phyloP scores from a whole-genome alignment of 768 basidiomycete species.

The Paxillus ammoniavirescens region DNA sequence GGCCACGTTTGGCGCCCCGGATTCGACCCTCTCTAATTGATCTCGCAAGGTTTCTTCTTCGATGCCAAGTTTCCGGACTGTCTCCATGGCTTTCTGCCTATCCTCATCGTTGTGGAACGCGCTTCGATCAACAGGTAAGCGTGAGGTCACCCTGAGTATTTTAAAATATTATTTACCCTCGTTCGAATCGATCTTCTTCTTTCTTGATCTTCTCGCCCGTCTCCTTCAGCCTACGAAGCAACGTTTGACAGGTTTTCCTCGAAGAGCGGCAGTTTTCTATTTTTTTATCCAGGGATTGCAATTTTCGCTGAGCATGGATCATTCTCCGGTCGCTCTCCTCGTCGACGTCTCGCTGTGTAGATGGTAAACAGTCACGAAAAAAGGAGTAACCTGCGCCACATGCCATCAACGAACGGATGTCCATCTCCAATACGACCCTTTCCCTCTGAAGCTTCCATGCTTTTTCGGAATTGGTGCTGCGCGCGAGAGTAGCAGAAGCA shows the following conservation, averaged over 20 bases:
- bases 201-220: not conserved
- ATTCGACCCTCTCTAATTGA: not conserved
- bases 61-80: not conserved
- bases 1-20: not conserved
- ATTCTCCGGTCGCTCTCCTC: slow-evolving; percentile 5
- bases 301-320: not conserved
- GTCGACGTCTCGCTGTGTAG: slow-evolving; percentile 2
- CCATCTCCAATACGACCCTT: slow-evolving; percentile 3
- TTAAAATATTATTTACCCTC: not conserved
- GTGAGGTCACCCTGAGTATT: not conserved
- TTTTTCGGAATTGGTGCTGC: not conserved
- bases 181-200: not conserved
- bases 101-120: not conserved
- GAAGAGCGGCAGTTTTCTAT: not conserved
- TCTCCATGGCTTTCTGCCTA: not conserved
- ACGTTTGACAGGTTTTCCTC: not conserved
- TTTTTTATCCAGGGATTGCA: not conserved
- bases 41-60: not conserved
- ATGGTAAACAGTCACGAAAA: not conserved
- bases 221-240: not conserved
- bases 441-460: slow-evolving; percentile 2
- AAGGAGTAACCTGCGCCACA: not conserved
- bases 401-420: slow-evolving; percentile 2
- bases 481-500: not conserved
- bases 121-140: not conserved